Evolutionary conservation across 2,329 filamentous ascomycete genomes (phyloP), one percentile per base, ranked within the genome.

Genomic region (Tympanopsis confertula): DNA sequence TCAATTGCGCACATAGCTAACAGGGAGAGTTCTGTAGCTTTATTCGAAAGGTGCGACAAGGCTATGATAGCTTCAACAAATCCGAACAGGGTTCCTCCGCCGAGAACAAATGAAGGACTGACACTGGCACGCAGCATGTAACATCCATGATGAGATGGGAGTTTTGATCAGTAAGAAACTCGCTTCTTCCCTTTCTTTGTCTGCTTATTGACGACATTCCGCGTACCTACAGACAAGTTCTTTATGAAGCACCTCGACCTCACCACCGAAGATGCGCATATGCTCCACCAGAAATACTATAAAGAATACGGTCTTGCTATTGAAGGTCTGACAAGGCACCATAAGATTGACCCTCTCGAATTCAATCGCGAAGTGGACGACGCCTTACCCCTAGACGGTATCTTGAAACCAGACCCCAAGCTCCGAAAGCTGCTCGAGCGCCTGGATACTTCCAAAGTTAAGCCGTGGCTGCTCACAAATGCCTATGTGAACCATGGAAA

Each of bases 341-440:
- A 98, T 64, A 79, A 94, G 59, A 94, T 98, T 50, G 86, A 96
- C 51, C 85, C 91, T 1, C 68, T 98, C 4, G 87, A 93, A 39
- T 98, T 96, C 66, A 98, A 98, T 57, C 63, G 74, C 45, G 82
- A 94, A 59, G 91, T 98, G 12, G 91, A 98, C 54, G 91, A 98
- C 56, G 91, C 91, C 3, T 63, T 98, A 17, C 88, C 91, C 0
- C 71, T 98, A 3, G 86, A 95, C 51, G 68, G 73, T 14, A 75
- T 96, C 52, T 82, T 98, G 54, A 80, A 79, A 52, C 85, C 86
- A 0, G 77, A 93, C 49, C 71, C 78, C 1, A 68, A 78, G 50
- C 67, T 96, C 30, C 79, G 86, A 36, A 67, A 72, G 50, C 60
- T 98, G 35, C 75, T 98, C 4, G 68, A 82, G 55, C 83, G 88